phyloP scores from a whole-genome alignment of 768 basidiomycete genomes.

The Tricholoma bakamatsutake region DNA sequence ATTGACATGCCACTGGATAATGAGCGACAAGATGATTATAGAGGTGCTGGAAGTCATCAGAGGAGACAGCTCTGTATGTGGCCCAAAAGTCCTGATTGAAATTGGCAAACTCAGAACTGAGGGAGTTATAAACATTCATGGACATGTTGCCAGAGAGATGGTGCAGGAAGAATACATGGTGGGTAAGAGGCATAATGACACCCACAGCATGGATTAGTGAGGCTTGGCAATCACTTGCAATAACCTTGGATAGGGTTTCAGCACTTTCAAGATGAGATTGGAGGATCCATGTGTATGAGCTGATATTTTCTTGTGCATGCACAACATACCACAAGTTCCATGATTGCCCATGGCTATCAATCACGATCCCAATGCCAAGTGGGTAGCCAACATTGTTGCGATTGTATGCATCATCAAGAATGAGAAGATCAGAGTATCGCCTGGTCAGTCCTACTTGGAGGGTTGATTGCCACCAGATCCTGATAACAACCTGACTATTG shows the following conservation, averaged over 20 bases:
- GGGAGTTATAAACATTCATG: slow-evolving; percentile 11
- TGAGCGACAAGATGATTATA: slow-evolving; percentile 13
- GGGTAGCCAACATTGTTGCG: no score
- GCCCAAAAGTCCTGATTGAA: slow-evolving; percentile 24
- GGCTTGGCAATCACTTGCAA: slow-evolving; percentile 8
- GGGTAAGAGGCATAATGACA: slow-evolving; percentile 1
- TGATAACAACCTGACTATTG: slow-evolving; percentile 7
- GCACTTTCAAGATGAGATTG: slow-evolving; percentile 11
- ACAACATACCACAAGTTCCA: slow-evolving; percentile 20
- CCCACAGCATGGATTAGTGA: slow-evolving; percentile 7
- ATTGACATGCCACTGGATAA: slow-evolving; percentile 15
- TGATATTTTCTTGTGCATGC: slow-evolving; percentile 13
- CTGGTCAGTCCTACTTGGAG: slow-evolving; percentile 16
- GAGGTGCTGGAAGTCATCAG: slow-evolving; percentile 20
- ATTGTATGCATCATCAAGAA: slow-evolving; percentile 18
- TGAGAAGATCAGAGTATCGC: slow-evolving; percentile 15
- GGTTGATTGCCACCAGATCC: slow-evolving; percentile 28
- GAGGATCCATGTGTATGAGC: slow-evolving; percentile 14
- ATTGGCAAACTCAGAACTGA: slow-evolving; percentile 12
- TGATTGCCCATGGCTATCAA: slow-evolving; percentile 13
- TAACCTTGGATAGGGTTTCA: background rate
- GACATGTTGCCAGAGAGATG: slow-evolving; percentile 23
- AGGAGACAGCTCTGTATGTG: slow-evolving; percentile 24
- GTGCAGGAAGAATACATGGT: slow-evolving; percentile 18
- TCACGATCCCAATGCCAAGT: slow-evolving; percentile 17